Conservation (phyloP, 1,284 basidiomycete genomes). For the Naganishia cerealis region DNA sequence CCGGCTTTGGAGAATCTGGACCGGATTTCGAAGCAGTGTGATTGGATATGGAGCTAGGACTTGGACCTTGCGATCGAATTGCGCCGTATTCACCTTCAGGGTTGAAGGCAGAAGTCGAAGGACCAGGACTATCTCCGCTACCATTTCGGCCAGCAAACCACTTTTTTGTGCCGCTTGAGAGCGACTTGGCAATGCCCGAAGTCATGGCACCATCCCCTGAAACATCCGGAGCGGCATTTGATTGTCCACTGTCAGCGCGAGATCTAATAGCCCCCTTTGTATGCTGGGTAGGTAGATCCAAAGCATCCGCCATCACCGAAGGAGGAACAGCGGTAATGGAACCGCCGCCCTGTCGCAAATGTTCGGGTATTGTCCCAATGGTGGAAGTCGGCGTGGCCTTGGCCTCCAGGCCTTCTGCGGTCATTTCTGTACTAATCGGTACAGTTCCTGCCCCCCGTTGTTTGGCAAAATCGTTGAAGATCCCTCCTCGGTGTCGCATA, state of each 20-base stretch:
- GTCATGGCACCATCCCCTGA: slow-evolving; percentile 17
- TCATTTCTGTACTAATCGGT: slow-evolving; percentile 30
- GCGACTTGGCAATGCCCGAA: slow-evolving; percentile 28
- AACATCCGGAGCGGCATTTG: not conserved
- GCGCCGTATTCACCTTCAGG: not conserved
- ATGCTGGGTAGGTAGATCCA: slow-evolving; percentile 12
- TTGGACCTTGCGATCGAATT: not conserved
- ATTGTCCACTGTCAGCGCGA: not conserved
- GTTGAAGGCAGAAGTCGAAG: not conserved
- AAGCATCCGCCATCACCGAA: slow-evolving; percentile 28
- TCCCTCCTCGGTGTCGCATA: slow-evolving; percentile 75
- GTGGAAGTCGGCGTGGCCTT: slow-evolving; percentile 2
- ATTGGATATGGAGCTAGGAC: not conserved
- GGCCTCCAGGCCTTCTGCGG: slow-evolving; percentile 31
- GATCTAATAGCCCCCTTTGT: not conserved
- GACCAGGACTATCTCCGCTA: slow-evolving; percentile 1
- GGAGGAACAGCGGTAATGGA: slow-evolving; percentile 23
- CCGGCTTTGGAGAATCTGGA: not conserved
- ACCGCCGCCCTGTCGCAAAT: slow-evolving; percentile 7
- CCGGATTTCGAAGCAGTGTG: not conserved
- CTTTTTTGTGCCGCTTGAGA: slow-evolving; percentile 36
- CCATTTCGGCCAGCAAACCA: slow-evolving; percentile 39
- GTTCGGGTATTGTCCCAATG: not conserved
- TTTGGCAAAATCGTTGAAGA: slow-evolving; percentile 75
- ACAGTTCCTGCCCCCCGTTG: slow-evolving; percentile 14